Evolutionary conservation across 805 yeast species (phyloP), one percentile per base, ranked within the genome.

Genomic region (Teunomyces gatunensis): DNA sequence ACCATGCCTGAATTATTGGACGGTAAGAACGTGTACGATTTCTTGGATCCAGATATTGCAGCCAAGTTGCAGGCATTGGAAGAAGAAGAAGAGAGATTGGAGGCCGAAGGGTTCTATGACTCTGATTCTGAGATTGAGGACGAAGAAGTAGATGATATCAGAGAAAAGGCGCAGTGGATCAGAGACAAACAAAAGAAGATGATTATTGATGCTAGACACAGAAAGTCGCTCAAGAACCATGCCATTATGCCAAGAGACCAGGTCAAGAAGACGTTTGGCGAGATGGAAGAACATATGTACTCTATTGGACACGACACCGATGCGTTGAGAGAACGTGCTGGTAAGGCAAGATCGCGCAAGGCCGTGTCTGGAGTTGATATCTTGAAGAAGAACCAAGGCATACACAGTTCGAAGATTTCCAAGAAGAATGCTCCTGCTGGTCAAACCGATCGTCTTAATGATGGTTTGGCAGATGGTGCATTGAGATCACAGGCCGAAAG

Each of bases 1-100:
- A 79, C 86, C 53, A 89, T 94, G 89, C 99, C 99, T 23, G 99
- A 94, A 76, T 79, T 94, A 46, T 75, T 94, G 65, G 90, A 94
- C 63, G 99, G 99, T 72, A 87, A 83, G 75, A 94, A 94, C 65
- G 97, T 94, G 49, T 92, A 90, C 72, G 99, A 94, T 71, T 94
- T 87, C 85, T 79, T 94, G 67, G 99, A 94, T 63, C 89, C 96
- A 37, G 99, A 94, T 58, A 94, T 94, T 64, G 87, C 90, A 42
- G 86, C 89, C 55, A 94, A 94, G 73, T 79, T 94, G 64, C 89
- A 89, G 71, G 96, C 96, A 13, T 77, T 94, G 54, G 99, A 94
- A 73, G 97, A 87, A 54, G 99, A 94, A 73, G 99, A 94, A 74
- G 98, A 92, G 69, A 80, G 84, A 66, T 81, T 94, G 59, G 96